These are phyloP conservation scores for Liriodendron chinense DNA, from an alignment of 164 flowering plant genomes.

Conservation along the genomic window DNA sequence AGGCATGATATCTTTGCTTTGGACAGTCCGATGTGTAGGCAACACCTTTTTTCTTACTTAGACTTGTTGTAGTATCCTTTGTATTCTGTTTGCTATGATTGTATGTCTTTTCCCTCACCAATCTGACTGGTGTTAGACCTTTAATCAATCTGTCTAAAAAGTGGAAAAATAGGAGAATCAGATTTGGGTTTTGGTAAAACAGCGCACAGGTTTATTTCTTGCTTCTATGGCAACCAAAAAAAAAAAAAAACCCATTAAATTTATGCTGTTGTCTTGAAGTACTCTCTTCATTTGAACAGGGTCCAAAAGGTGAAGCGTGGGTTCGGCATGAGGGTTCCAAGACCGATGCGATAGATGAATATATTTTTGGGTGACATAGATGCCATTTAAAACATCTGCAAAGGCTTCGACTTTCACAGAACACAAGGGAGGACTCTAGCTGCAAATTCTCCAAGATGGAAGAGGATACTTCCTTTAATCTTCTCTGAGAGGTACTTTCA, in stretches of 20 bases:
- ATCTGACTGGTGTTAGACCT: no score
- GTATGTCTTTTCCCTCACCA: no score
- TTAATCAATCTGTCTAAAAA: no score
- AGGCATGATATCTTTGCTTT: no score
- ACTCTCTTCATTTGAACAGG: conserved; percentile 3
- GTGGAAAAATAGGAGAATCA: no score
- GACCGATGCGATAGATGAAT: conserved; percentile 5
- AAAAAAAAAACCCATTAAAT: neutral
- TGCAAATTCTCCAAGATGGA: neutral
- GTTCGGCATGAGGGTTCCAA: conserved; percentile 20
- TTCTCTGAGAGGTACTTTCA: no score
- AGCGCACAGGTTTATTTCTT: no score
- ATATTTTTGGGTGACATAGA: neutral
- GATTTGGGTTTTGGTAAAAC: no score
- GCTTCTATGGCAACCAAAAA: neutral
- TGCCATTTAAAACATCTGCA: neutral
- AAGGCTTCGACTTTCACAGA: neutral
- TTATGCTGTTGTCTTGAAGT: neutral
- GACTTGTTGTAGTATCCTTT: no score
- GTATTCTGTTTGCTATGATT: no score
- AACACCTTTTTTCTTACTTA: no score
- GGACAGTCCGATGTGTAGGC: no score
- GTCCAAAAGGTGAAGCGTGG: conserved; percentile 20
- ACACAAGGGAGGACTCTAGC: neutral
- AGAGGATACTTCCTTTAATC: neutral